These are phyloP conservation scores for Fraxinus excelsior DNA, from an alignment of 257 asterid genomes.

Conservation along the genomic window DNA sequence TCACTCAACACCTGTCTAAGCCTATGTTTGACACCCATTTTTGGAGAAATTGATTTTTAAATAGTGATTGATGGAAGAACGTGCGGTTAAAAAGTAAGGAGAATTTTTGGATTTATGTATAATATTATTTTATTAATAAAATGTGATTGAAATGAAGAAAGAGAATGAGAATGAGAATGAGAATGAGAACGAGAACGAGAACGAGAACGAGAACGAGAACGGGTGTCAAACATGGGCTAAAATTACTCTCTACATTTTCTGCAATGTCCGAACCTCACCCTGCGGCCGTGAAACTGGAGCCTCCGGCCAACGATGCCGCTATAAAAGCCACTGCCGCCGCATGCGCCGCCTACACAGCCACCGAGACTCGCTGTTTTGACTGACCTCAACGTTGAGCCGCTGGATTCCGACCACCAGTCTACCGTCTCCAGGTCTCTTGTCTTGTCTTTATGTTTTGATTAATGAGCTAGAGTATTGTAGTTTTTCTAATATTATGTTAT, in stretches of 20 bases:
- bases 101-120: too few relatives aligned
- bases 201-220: too few relatives aligned
- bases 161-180: too few relatives aligned
- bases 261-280: constrained; percentile 37
- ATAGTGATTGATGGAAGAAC: too few relatives aligned
- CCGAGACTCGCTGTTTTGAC: constrained; percentile 53
- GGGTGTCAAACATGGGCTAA: too few relatives aligned
- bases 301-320: constrained; percentile 33
- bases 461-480: background rate
- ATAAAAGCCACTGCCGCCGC: constrained; percentile 21
- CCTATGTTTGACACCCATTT: too few relatives aligned
- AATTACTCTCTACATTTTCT: background rate
- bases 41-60: too few relatives aligned
- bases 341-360: constrained; percentile 29
- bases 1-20: too few relatives aligned
- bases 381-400: constrained; percentile 84
- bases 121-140: too few relatives aligned
- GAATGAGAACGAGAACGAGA: too few relatives aligned
- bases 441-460: constrained; percentile 1
- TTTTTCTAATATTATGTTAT: background rate
- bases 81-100: too few relatives aligned
- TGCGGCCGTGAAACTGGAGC: constrained; percentile 30
- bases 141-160: too few relatives aligned
- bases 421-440: constrained; percentile 42
- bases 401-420: constrained; percentile 46